Percentiles rank a stretch among this genome's conserved stretches.
These are phyloP conservation scores for Arthrobotrys musiformis DNA, from an alignment of 2,329 filamentous ascomycete genomes.

Conservation along the genomic window DNA sequence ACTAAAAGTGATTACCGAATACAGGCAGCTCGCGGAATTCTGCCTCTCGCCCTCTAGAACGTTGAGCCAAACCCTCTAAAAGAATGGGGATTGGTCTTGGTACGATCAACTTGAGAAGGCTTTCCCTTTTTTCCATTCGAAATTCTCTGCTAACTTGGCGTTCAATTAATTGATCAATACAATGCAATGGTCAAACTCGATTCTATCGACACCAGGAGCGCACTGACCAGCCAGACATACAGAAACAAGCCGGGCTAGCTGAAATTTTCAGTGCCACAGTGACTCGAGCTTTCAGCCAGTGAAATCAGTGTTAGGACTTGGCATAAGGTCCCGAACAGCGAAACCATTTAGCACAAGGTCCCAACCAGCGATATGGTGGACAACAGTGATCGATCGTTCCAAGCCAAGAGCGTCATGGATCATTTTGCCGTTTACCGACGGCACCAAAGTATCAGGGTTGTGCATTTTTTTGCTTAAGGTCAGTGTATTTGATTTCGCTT, in stretches of 20 bases:
- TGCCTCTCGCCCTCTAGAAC: no score
- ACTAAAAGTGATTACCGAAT: background rate
- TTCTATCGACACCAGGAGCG: no score
- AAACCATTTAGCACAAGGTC: background rate
- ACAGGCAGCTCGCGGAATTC: background rate
- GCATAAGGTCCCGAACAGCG: background rate
- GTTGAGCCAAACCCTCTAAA: no score
- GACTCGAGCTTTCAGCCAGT: background rate
- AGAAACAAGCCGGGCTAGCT: no score
- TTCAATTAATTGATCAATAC: no score
- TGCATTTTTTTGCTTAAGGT: no score
- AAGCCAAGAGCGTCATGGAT: slow-evolving; percentile 21
- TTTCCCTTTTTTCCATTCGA: no score
- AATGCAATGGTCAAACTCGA: background rate
- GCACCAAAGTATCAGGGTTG: slow-evolving; percentile 16
- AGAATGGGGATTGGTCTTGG: no score
- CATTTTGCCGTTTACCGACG: slow-evolving; percentile 9
- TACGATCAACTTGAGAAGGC: no score
- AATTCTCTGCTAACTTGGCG: no score
- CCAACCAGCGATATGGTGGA: background rate
- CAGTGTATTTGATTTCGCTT: background rate
- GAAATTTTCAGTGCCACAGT: background rate
- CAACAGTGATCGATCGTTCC: background rate
- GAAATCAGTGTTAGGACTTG: background rate
- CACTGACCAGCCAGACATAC: no score